A percentile compares a stretch with the other conserved stretches of the same genome.
These are phyloP conservation scores for Penicillium sp. DNA, from an alignment of 2,329 filamentous ascomycete genomes.

Conservation along the genomic window DNA sequence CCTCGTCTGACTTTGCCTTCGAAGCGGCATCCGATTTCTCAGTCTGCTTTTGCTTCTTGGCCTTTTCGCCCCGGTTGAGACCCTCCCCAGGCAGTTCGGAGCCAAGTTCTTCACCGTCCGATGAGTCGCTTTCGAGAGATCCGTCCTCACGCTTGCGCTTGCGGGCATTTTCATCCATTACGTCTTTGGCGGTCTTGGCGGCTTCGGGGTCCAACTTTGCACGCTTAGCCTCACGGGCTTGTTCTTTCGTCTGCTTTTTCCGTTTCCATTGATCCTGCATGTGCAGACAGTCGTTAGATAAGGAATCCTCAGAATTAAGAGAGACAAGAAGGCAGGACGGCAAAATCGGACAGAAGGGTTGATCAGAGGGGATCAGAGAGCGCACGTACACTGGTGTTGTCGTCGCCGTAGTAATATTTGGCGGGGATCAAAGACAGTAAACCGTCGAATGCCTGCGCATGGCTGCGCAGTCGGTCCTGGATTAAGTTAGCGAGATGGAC, in stretches of 20 bases:
- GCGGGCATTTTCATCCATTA: slow-evolving; percentile 81
- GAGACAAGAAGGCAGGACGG: slow-evolving; percentile 18
- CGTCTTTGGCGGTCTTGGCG: slow-evolving; percentile 87
- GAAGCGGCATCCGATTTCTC: slow-evolving; percentile 34
- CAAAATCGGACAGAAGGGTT: slow-evolving; percentile 15
- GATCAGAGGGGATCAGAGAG: slow-evolving; percentile 13
- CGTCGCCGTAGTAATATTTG: slow-evolving; percentile 87
- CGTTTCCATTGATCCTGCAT: slow-evolving; percentile 87
- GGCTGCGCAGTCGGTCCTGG: slow-evolving; percentile 57
- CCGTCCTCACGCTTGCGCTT: slow-evolving; percentile 80
- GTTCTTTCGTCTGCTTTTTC: slow-evolving; percentile 93
- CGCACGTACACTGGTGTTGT: slow-evolving; percentile 72
- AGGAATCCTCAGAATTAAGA: slow-evolving; percentile 16
- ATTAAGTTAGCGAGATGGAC: slow-evolving; percentile 27
- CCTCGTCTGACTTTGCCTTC: slow-evolving; percentile 39
- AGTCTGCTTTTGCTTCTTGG: slow-evolving; percentile 63
- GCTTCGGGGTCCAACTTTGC: slow-evolving; percentile 92
- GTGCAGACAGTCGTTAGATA: slow-evolving; percentile 25
- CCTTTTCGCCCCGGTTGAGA: slow-evolving; percentile 56
- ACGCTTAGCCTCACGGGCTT: slow-evolving; percentile 80
- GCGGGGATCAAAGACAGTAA: slow-evolving; percentile 86
- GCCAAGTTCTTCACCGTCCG: slow-evolving; percentile 57
- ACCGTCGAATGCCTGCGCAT: slow-evolving; percentile 81
- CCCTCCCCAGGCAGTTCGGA: slow-evolving; percentile 66
- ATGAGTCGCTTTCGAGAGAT: slow-evolving; percentile 55